Conservation (phyloP, 345 rosid genomes). For the Camelina laxa region DNA sequence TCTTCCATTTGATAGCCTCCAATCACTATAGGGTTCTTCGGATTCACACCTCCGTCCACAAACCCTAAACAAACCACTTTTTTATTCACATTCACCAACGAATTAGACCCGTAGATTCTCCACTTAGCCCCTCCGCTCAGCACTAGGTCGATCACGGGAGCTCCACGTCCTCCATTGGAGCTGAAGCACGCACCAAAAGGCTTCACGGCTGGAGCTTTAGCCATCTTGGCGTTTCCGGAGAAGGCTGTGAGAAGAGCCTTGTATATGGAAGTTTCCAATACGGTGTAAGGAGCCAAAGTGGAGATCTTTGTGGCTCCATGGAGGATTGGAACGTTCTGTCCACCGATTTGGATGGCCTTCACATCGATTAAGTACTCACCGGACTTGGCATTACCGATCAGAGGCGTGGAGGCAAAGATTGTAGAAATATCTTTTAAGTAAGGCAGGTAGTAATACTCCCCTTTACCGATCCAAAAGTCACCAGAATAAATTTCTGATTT, state of each 20-base stretch:
- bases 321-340: constrained; percentile 9
- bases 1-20: constrained; percentile 42
- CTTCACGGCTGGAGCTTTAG: constrained; percentile 17
- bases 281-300: constrained; percentile 43
- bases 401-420: constrained; percentile 30
- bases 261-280: constrained; percentile 40
- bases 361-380: constrained; percentile 43
- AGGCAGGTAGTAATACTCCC: constrained; percentile 7
- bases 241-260: constrained; percentile 31
- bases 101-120: constrained; percentile 47
- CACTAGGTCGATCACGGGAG: constrained; percentile 42
- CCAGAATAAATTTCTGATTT: neutral
- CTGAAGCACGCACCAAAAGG: constrained; percentile 45
- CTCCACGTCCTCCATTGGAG: constrained; percentile 18
- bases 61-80: constrained; percentile 51
- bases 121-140: constrained; percentile 41
- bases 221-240: constrained; percentile 6
- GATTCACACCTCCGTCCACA: constrained; percentile 45
- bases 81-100: constrained; percentile 41
- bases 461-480: constrained; percentile 28
- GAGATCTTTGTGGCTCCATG: constrained; percentile 38
- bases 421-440: constrained; percentile 14
- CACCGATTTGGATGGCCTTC: constrained; percentile 34
- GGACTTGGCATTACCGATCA: constrained; percentile 19
- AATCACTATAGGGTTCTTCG: constrained; percentile 15